A percentile compares a stretch with the other conserved stretches of the same genome.
Evolutionary conservation across 495 filamentous ascomycete species (phyloP).

Genomic region (Tuber umbilicatum): DNA sequence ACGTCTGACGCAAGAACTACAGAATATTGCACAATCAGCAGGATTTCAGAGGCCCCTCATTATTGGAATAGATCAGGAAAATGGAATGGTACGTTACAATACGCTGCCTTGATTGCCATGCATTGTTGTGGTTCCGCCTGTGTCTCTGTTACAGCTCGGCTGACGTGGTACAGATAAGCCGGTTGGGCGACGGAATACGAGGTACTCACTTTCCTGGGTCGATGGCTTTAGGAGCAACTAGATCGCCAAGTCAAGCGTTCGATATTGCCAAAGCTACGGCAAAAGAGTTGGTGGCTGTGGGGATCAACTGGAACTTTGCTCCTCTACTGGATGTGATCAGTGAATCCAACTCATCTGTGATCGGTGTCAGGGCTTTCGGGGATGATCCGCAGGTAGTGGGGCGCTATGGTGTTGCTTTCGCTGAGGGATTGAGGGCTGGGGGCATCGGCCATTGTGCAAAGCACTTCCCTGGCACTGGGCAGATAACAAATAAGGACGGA

Average conservation of each 20-base stretch:
- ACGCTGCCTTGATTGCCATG: slow-evolving; percentile 9
- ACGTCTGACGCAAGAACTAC: slow-evolving; percentile 40
- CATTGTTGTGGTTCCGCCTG: slow-evolving; percentile 9
- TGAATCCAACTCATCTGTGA: slow-evolving; percentile 24
- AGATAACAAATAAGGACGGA: slow-evolving; percentile 28
- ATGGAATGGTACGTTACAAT: slow-evolving; percentile 41
- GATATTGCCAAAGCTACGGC: slow-evolving; percentile 43
- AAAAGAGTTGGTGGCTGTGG: slow-evolving; percentile 41
- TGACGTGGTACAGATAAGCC: slow-evolving; percentile 41
- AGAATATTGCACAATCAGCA: slow-evolving; percentile 40
- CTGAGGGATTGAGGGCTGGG: slow-evolving; percentile 40
- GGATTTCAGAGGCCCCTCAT: slow-evolving; percentile 43
- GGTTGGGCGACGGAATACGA: slow-evolving; percentile 41
- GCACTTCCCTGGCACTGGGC: slow-evolving; percentile 42
- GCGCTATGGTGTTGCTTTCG: slow-evolving; percentile 41
- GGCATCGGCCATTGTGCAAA: slow-evolving; percentile 43
- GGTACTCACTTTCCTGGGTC: slow-evolving; percentile 43
- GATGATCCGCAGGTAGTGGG: slow-evolving; percentile 42
- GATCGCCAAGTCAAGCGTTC: slow-evolving; percentile 42
- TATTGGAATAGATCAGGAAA: slow-evolving; percentile 44
- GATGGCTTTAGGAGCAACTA: slow-evolving; percentile 42
- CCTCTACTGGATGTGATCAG: slow-evolving; percentile 42
- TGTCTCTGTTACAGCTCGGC: slow-evolving; percentile 13
- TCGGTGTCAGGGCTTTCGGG: slow-evolving; percentile 41
- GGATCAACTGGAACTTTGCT: slow-evolving; percentile 44